Evolutionary conservation across 345 rosid species (phyloP), one percentile per base, ranked within the genome.

Genomic region (Euclidium syriacum): DNA sequence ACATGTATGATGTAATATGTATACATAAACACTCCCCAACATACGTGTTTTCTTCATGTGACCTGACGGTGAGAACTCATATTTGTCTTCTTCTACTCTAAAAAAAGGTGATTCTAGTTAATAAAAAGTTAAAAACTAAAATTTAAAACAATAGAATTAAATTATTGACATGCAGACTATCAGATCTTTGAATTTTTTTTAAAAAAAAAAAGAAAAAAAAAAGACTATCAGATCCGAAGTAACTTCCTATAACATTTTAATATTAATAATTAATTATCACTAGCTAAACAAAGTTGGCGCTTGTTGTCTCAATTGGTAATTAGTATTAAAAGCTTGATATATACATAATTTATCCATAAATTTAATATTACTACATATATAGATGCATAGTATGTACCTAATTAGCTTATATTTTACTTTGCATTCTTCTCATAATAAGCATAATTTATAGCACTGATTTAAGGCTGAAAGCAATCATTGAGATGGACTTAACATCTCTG

Each of bases 21-120:
- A 39, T 14, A 32, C 18, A 62, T 22, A 9, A 32, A 59, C 73
- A 59, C 36, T 51, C 27, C 25, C 17, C 40, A 42, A n/a, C 24
- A 12, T 58, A 67, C 67, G 67, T 68, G 73, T 60, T 35, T 60
- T 61, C 67, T 60, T 60, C 73, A 52, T 69, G 67, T 42, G 73
- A 68, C 67, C 42, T 60, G 48, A 68, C 61, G 30, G 62, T 68
- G 67, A 69, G 34, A 69, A 53, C 73, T 61, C 73, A 61, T 44
- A 20, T 53, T 61, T 69, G 73, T 52, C 73, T n/a, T 52, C 73
- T n/a, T 69, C 25, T 61, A 19, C 68, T 52, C 62, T 19, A 24
- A 3, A 36, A 10, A 18, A 52, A 52, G 26, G 40, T 52, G 47
- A 42, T 58, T 68, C 52, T 58, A 15, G 20, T 65, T 61, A 1